phyloP scores from a whole-genome alignment of 768 basidiomycete species.

The Heimioporus sp. region DNA sequence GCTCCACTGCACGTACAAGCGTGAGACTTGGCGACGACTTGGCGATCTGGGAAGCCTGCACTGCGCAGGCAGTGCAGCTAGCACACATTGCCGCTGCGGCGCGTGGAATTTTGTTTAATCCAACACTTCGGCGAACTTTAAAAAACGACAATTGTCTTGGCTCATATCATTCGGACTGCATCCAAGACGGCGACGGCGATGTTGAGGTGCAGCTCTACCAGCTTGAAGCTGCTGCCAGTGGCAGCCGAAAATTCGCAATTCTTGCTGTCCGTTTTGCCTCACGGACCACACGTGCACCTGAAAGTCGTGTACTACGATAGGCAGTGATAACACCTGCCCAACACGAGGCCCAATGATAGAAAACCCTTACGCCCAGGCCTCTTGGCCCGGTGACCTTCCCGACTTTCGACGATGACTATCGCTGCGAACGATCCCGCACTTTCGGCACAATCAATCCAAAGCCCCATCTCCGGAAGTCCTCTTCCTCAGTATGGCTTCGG shows the following conservation, averaged over 20 bases:
- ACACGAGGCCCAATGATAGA: conserved; percentile 33
- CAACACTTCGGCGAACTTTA: no score
- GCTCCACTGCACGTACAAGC: no score
- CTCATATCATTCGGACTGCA: no score
- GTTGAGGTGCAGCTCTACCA: not conserved
- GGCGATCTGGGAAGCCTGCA: not conserved
- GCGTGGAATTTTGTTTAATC: not conserved
- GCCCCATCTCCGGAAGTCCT: conserved; percentile 20
- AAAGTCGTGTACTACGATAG: conserved; percentile 20
- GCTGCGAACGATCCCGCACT: conserved; percentile 13
- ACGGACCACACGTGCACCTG: conserved; percentile 27
- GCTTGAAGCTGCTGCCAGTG: not conserved
- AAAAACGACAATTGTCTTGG: no score
- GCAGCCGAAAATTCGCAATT: not conserved
- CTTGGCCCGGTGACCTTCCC: conserved; percentile 4
- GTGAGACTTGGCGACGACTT: not conserved
- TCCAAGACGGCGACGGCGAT: not conserved
- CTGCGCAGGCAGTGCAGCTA: not conserved
- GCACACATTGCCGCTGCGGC: not conserved
- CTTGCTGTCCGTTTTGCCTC: not conserved
- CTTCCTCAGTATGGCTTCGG: conserved; percentile 78
- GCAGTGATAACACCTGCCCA: conserved; percentile 31
- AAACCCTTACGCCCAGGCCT: conserved; percentile 17
- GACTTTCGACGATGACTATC: conserved; percentile 24
- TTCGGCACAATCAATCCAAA: conserved; percentile 16